phyloP scores from a whole-genome alignment of 805 yeast genomes.

The Blastobotrys terrestris region DNA sequence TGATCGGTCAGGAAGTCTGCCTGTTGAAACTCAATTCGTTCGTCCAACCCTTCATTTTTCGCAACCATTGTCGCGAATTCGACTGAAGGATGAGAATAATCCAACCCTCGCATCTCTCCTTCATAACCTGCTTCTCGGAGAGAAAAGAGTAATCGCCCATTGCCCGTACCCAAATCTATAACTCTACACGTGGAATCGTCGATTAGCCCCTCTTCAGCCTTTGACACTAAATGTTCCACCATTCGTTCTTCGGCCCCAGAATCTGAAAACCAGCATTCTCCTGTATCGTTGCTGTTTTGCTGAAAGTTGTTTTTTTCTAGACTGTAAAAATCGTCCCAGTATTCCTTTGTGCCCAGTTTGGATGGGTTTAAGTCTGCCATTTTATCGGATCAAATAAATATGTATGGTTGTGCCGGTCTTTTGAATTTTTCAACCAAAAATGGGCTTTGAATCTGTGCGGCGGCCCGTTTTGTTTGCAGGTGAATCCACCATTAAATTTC shows the following conservation, averaged over 20 bases:
- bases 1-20: constrained; percentile 57
- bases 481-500: too few relatives aligned
- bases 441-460: too few relatives aligned
- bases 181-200: constrained; percentile 35
- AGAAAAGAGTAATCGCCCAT: constrained; percentile 81
- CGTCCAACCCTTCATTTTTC: constrained; percentile 18
- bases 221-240: constrained; percentile 60
- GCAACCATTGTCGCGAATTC: constrained; percentile 64
- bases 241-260: constrained; percentile 86
- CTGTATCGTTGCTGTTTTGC: constrained; percentile 75
- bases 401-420: too few relatives aligned
- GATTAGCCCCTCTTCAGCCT: constrained; percentile 29
- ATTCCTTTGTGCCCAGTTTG: constrained; percentile 77
- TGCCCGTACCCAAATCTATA: constrained; percentile 91
- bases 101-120: constrained; percentile 66
- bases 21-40: constrained; percentile 46
- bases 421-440: too few relatives aligned
- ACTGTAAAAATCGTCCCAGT: constrained; percentile 87
- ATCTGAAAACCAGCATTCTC: constrained; percentile 96
- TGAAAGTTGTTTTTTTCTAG: constrained; percentile 65
- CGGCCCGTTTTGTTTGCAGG: too few relatives aligned
- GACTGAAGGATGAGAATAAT: constrained; percentile 78
- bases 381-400: too few relatives aligned
- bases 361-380: constrained; percentile 55
- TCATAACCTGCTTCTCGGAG: constrained; percentile 56